These are phyloP conservation scores for Colletotrichum orchidophilum DNA, from an alignment of 2,329 filamentous ascomycete genomes.

Conservation along the genomic window DNA sequence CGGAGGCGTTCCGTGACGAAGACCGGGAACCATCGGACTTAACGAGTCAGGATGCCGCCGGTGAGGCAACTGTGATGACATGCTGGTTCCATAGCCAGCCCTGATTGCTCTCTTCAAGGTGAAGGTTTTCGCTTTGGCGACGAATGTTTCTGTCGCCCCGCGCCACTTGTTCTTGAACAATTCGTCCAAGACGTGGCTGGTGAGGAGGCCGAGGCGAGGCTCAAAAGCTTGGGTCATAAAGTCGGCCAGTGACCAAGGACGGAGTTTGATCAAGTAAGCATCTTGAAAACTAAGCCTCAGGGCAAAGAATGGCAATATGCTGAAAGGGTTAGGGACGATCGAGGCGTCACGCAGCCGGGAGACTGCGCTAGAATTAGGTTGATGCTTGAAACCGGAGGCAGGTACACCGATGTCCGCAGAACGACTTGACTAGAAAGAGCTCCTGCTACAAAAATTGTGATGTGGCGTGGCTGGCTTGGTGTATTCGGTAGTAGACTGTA, in stretches of 20 bases:
- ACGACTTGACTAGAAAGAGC: not conserved
- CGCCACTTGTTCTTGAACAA: constrained; percentile 12
- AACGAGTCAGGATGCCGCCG: constrained; percentile 11
- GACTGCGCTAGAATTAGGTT: not conserved
- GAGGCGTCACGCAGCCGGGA: not conserved
- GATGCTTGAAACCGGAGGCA: not conserved
- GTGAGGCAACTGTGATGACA: constrained; percentile 5
- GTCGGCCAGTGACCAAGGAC: not conserved
- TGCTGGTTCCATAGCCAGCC: not conserved
- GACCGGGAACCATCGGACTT: constrained; percentile 1
- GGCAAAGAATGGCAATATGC: not conserved
- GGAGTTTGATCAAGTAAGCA: not conserved
- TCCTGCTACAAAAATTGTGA: not conserved
- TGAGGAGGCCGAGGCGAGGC: not conserved
- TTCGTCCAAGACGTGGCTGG: constrained; percentile 6
- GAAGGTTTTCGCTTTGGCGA: not conserved
- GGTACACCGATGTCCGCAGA: not conserved
- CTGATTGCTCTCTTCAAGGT: not conserved
- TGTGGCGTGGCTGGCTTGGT: not conserved
- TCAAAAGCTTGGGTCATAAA: not conserved
- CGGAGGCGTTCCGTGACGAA: constrained; percentile 22
- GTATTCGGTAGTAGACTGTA: not conserved
- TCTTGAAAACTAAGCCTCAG: not conserved
- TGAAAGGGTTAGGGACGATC: not conserved
- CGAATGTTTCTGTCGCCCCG: not conserved